Percentiles rank a stretch among this genome's conserved stretches.
Evolutionary conservation across 2,329 filamentous ascomycete genomes (phyloP).

Genomic region (Stachybotrys echinatus): DNA sequence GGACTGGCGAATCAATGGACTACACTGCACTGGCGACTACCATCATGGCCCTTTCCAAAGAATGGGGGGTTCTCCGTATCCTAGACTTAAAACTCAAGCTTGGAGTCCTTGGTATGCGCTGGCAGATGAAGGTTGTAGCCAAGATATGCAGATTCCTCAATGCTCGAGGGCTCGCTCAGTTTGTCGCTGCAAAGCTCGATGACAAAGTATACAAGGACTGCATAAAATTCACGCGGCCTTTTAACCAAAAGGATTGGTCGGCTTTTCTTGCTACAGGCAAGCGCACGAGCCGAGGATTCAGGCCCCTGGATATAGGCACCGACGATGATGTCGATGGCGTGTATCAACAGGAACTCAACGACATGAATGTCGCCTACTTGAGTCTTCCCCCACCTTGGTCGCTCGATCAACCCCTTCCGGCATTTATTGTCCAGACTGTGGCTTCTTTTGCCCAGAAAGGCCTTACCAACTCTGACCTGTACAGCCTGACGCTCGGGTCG

Average conservation of each 20-base stretch:
- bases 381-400: constrained; percentile 24
- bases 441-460: constrained; percentile 19
- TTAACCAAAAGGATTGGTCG: constrained; percentile 52
- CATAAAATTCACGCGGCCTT: constrained; percentile 51
- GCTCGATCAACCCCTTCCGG: constrained; percentile 26
- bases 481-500: constrained; percentile 27
- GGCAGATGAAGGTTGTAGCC: constrained; percentile 56
- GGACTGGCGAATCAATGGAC: constrained; percentile 55
- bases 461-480: constrained; percentile 30
- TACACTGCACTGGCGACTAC: constrained; percentile 52
- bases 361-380: constrained; percentile 16
- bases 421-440: constrained; percentile 23
- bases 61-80: constrained; percentile 54
- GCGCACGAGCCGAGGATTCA: constrained; percentile 20
- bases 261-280: constrained; percentile 46
- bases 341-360: constrained; percentile 11
- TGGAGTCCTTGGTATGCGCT: constrained; percentile 46
- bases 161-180: constrained; percentile 48
- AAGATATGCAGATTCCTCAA: constrained; percentile 55
- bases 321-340: constrained; percentile 17
- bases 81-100: constrained; percentile 54
- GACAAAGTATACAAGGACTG: constrained; percentile 56
- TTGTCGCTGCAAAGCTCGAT: constrained; percentile 50
- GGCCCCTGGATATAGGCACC: constrained; percentile 12
- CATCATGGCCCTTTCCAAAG: constrained; percentile 50